Percentiles rank a stretch among this genome's conserved stretches.
phyloP scores from a whole-genome alignment of 2,329 filamentous ascomycete genomes.

The Tetracladium maxilliforme region DNA sequence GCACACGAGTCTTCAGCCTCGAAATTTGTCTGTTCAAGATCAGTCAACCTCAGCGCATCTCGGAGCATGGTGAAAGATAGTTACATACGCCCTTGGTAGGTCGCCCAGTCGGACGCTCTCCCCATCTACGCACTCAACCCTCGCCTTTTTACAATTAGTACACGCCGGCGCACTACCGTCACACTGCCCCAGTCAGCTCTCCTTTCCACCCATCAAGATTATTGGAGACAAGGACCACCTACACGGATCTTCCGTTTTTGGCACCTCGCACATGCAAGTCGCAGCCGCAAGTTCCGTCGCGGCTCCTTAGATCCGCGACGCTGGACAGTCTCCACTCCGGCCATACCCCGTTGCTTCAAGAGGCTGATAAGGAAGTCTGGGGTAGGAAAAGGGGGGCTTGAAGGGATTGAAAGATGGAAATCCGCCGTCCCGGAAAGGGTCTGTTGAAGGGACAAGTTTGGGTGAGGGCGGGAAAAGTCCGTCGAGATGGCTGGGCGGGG shows the following conservation, averaged over 20 bases:
- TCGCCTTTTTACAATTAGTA: conserved; percentile 25
- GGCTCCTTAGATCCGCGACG: too few relatives aligned
- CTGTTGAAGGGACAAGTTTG: too few relatives aligned
- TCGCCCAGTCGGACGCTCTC: conserved; percentile 22
- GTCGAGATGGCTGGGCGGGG: too few relatives aligned
- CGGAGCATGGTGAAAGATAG: too few relatives aligned
- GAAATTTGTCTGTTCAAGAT: conserved; percentile 16
- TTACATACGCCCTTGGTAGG: conserved; percentile 22
- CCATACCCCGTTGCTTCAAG: too few relatives aligned
- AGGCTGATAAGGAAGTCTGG: too few relatives aligned
- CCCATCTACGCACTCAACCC: conserved; percentile 24
- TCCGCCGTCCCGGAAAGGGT: too few relatives aligned
- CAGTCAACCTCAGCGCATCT: conserved; percentile 2
- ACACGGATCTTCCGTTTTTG: conserved; percentile 34
- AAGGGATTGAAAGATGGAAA: too few relatives aligned
- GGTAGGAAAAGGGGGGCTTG: too few relatives aligned
- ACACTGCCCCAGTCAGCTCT: conserved; percentile 18
- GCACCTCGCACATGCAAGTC: conserved; percentile 16
- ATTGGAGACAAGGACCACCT: conserved; percentile 5
- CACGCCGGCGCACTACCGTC: conserved; percentile 26
- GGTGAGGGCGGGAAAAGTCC: too few relatives aligned
- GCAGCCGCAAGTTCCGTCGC: conserved; percentile 3
- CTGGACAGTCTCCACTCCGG: too few relatives aligned
- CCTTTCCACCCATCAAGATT: not conserved
- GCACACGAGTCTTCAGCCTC: conserved; percentile 22